Conservation (phyloP, 768 basidiomycete genomes). For the Lentinula sp. region DNA sequence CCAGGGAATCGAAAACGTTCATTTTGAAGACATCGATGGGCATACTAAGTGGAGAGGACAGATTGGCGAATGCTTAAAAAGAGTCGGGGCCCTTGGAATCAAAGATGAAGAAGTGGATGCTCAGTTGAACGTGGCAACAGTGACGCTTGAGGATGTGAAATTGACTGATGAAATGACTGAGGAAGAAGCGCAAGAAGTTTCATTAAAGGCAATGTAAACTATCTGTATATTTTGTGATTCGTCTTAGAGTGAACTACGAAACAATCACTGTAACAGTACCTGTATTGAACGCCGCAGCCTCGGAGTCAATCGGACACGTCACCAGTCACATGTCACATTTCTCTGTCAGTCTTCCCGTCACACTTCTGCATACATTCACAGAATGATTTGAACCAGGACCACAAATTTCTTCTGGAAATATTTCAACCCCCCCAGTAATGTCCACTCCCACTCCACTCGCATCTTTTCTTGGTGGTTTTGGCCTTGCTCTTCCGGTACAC, state of each 20-base stretch:
- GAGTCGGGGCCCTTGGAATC: slow-evolving; percentile 34
- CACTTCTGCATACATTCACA: background rate
- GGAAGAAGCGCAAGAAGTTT: slow-evolving; percentile 10
- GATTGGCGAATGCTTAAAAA: slow-evolving; percentile 39
- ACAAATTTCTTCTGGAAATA: background rate
- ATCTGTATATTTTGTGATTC: background rate
- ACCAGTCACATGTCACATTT: background rate
- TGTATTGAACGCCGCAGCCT: no score
- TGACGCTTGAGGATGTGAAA: slow-evolving; percentile 12
- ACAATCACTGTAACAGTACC: no score
- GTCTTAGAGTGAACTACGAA: background rate
- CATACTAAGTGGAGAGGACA: slow-evolving; percentile 45
- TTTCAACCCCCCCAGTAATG: slow-evolving; percentile 15
- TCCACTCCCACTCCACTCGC: slow-evolving; percentile 39
- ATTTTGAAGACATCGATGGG: slow-evolving; percentile 40
- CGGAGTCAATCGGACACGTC: background rate
- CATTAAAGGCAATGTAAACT: background rate
- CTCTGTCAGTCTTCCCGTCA: background rate
- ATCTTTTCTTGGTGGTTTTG: slow-evolving; percentile 51
- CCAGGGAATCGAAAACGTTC: slow-evolving; percentile 47
- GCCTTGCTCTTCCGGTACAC: slow-evolving; percentile 46
- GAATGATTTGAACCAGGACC: background rate
- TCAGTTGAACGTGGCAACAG: slow-evolving; percentile 23
- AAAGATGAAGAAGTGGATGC: slow-evolving; percentile 26
- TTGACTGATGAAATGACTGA: slow-evolving; percentile 12